A percentile compares a stretch with the other conserved stretches of the same genome.
These are phyloP conservation scores for Hippophae tibetana DNA, from an alignment of 306 rosid species.

Conservation along the genomic window DNA sequence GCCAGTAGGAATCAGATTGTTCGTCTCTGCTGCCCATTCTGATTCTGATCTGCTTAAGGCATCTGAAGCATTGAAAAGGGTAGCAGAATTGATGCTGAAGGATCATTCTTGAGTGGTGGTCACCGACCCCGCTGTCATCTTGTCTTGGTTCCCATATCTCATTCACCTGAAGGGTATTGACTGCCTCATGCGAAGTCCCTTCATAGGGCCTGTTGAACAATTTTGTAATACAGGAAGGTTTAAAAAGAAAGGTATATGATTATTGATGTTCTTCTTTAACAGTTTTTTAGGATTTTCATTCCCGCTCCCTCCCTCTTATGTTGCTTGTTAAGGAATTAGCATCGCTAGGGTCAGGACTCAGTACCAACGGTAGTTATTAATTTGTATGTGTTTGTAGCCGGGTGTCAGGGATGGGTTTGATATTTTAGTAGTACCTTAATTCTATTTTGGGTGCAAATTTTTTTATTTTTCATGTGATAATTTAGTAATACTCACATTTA, in stretches of 20 bases:
- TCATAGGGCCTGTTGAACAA: constrained; percentile 9
- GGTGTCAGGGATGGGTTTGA: too few species aligned
- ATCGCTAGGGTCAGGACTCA: not conserved
- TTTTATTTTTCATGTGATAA: too few species aligned
- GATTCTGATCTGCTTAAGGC: constrained; percentile 73
- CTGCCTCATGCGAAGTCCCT: not conserved
- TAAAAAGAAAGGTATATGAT: not conserved
- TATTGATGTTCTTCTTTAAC: constrained; percentile 7
- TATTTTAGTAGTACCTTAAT: too few species aligned
- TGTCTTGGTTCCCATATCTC: not conserved
- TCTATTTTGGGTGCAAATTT: too few species aligned
- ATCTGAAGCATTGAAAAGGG: constrained; percentile 57
- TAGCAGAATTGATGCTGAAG: constrained; percentile 51
- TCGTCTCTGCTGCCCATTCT: constrained; percentile 74
- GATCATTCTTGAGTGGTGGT: constrained; percentile 25
- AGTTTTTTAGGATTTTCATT: constrained; percentile 2
- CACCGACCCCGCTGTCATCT: not conserved
- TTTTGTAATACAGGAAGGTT: constrained; percentile 9
- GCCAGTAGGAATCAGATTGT: constrained; percentile 72
- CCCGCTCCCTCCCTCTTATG: not conserved
- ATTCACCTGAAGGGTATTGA: not conserved
- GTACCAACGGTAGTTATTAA: too few species aligned
- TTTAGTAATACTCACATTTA: too few species aligned
- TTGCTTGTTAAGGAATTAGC: constrained; percentile 1
- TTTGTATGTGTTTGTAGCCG: too few species aligned